Base-by-base conservation (phyloP, 192 early-diverging fungal genomes). In the Funneliformis geosporum region DNA sequence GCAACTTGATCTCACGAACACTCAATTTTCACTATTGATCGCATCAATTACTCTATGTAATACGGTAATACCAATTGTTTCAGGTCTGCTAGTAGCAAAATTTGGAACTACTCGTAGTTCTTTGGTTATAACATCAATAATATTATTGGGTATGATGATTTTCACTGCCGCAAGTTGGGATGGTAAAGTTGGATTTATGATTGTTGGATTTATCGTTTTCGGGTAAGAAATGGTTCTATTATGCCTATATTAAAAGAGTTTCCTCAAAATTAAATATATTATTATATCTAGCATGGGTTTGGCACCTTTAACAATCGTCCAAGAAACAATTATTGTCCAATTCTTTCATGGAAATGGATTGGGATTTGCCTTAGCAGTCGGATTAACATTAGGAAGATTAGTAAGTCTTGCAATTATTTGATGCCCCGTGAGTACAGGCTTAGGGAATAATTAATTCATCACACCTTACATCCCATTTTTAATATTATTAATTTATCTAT, bases 261-360 rank as follows among this genome's bases (percentile, higher is more conserved):
- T 65, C 47, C n/a, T n/a, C n/a, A n/a, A n/a, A n/a, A n/a, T n/a
- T n/a, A n/a, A n/a, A n/a, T n/a, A n/a, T n/a, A n/a, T n/a, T n/a
- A 33, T 60, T 21, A 74, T 38, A 43, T 91, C 84, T 70, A 92
- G 93, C 14, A 87, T 93, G 6, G 93, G 93, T 18, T 90, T 89
- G 16, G 92, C 91, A 4, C 88, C 92, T n/a, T 90, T 94, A 60
- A 89, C 90, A 0, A 92, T 93, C 55, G 90, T 93, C n/a, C 93
- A 94, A 82, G 92, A 94, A 75, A 94, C 92, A 6, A 94, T 94
- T 10, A 84, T 93, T 25, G 89, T 91, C 27, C 91, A 92, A 86
- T 93, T 92, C 86, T 94, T 94, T 80, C 87, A 82, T 23, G 92
- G 92, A 60, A 87, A 88, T 73, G 87, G 89, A 0, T 83, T 94